A percentile compares a stretch with the other conserved stretches of the same genome.
Conservation (phyloP, 352 stramenopile species). For the Globisporangium splendens region DNA sequence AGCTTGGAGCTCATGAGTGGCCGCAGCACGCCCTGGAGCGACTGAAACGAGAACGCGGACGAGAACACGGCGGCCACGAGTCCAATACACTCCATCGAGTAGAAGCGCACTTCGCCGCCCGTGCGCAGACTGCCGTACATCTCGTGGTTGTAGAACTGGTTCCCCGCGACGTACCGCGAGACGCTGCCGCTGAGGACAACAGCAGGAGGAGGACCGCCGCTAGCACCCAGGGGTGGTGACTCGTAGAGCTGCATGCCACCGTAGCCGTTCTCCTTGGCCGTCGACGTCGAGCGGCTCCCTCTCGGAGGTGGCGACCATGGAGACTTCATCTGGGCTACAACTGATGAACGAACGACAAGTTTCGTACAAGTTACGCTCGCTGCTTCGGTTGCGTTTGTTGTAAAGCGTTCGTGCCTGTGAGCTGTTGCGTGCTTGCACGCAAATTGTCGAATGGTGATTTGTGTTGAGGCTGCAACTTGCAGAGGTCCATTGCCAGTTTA, state of each 20-base stretch:
- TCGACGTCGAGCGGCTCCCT: background rate
- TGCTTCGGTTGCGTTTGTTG: background rate
- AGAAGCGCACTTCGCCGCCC: conserved; percentile 14
- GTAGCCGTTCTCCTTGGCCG: background rate
- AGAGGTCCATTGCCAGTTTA: no score
- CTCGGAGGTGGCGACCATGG: conserved; percentile 5
- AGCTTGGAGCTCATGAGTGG: conserved; percentile 17
- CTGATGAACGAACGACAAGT: background rate
- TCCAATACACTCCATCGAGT: conserved; percentile 17
- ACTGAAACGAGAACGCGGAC: conserved; percentile 18
- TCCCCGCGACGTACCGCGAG: conserved; percentile 12
- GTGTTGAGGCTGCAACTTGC: no score
- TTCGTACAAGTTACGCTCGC: background rate
- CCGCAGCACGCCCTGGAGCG: conserved; percentile 10
- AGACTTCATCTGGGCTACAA: conserved; percentile 5
- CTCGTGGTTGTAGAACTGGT: conserved; percentile 51
- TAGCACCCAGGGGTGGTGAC: background rate
- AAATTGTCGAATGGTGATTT: no score
- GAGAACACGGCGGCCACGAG: conserved; percentile 20
- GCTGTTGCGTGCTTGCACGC: no score
- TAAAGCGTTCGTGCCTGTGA: no score
- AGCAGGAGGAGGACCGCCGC: background rate
- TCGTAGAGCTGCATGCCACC: conserved; percentile 11
- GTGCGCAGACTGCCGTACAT: conserved; percentile 45
- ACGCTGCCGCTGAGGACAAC: background rate